Evolutionary conservation across 306 rosid genomes (phyloP).

Genomic region (Cucumis sativus): DNA sequence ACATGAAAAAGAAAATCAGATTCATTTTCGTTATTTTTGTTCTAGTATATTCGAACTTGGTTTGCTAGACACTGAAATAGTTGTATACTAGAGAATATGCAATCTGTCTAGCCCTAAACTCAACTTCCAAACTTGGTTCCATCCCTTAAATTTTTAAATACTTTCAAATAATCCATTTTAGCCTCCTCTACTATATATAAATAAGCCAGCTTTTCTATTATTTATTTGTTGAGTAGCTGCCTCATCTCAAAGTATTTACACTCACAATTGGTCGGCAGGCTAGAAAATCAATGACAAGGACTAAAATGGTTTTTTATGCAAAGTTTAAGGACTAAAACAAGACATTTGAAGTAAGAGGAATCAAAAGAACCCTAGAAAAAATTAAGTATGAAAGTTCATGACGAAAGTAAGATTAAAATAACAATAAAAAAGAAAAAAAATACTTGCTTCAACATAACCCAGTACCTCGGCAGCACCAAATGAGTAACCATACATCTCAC

Average conservation of each 20-base stretch:
- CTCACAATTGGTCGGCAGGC: neutral
- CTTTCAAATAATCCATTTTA: neutral
- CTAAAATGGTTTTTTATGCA: neutral
- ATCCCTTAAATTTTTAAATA: neutral
- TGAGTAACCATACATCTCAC: conserved; percentile 99
- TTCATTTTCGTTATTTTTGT: neutral
- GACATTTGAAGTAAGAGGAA: neutral
- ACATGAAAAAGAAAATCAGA: neutral
- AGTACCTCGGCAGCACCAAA: conserved; percentile 98
- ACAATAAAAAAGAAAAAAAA: neutral
- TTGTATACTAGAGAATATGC: neutral
- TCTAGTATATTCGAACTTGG: neutral
- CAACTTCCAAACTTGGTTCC: neutral
- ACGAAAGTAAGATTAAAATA: neutral
- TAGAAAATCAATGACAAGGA: neutral
- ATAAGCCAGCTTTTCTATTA: neutral
- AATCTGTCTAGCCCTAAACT: neutral
- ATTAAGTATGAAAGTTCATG: neutral
- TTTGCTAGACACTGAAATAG: neutral
- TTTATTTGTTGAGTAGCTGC: neutral
- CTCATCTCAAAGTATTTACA: neutral
- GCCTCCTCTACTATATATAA: neutral
- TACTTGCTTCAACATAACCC: neutral
- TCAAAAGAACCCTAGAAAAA: neutral
- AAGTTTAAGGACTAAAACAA: neutral